Conservation (phyloP, 441 rosid genomes). For the Brassica balearica region DNA sequence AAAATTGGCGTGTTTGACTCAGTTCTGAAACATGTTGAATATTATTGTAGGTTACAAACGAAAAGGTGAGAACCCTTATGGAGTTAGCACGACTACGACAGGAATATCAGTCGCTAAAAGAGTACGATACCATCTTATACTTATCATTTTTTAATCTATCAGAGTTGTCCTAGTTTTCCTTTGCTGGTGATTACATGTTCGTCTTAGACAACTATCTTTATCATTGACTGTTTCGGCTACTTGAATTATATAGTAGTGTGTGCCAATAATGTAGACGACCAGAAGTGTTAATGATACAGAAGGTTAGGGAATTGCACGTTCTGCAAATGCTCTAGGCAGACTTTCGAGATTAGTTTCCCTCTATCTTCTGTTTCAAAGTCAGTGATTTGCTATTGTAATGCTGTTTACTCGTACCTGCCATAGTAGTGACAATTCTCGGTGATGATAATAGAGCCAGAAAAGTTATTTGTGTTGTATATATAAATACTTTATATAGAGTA, state of each 20-base stretch:
- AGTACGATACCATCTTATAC: slow-evolving; percentile 55
- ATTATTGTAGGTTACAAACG: slow-evolving; percentile 78
- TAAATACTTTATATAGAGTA: neutral
- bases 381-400: slow-evolving; percentile 1
- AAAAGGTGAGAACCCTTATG: slow-evolving; percentile 94
- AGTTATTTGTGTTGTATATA: neutral
- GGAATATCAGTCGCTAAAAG: slow-evolving; percentile 68
- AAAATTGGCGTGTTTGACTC: neutral
- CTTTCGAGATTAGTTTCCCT: slow-evolving; percentile 11
- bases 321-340: slow-evolving; percentile 2
- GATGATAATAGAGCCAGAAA: slow-evolving; percentile 15
- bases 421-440: slow-evolving; percentile 19
- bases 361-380: slow-evolving; percentile 7
- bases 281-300: neutral
- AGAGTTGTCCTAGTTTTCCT: slow-evolving; percentile 5
- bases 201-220: neutral
- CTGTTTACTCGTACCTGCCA: slow-evolving; percentile 9
- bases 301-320: slow-evolving; percentile 7
- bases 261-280: slow-evolving; percentile 21
- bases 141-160: neutral
- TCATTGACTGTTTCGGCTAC: slow-evolving; percentile 12
- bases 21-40: slow-evolving; percentile 22
- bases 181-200: slow-evolving; percentile 13
- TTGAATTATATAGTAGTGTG: neutral
- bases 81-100: slow-evolving; percentile 86